phyloP scores from a whole-genome alignment of 768 basidiomycete genomes.

The Collybia sp. region DNA sequence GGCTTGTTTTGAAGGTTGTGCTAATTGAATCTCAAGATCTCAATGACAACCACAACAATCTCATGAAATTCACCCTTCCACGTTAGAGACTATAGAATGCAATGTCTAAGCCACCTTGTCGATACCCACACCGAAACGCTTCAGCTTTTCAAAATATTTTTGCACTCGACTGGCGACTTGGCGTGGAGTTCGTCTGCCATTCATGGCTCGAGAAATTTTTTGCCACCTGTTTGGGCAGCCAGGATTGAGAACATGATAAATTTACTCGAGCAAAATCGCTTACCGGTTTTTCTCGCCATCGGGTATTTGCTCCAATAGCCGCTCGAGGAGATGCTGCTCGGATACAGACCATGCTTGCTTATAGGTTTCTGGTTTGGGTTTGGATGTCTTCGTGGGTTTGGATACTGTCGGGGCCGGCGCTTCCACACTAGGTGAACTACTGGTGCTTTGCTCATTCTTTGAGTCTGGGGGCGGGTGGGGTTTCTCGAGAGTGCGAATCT shows the following conservation, averaged over 20 bases:
- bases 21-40: background rate
- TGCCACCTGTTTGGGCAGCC: conserved; percentile 49
- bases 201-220: conserved; percentile 81
- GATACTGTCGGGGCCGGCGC: background rate
- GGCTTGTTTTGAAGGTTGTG: background rate
- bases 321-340: conserved; percentile 76
- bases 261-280: conserved; percentile 12
- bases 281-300: conserved; percentile 74
- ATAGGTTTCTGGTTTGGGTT: conserved; percentile 69
- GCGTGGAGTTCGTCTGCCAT: conserved; percentile 67
- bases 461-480: background rate
- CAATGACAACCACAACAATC: no score
- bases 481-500: background rate
- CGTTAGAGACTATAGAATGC: no score
- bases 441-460: background rate
- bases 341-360: conserved; percentile 75
- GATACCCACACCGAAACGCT: conserved; percentile 54
- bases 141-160: conserved; percentile 84
- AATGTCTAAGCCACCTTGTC: background rate
- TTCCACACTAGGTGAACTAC: background rate
- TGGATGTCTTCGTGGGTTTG: conserved; percentile 17
- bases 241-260: background rate
- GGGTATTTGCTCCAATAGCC: conserved; percentile 70
- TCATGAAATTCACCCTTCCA: no score
- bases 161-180: conserved; percentile 90